Evolutionary conservation across 176 grass and related monocot genomes (phyloP), one percentile per base, ranked within the genome.

Genomic region (Aegilops speltoides): DNA sequence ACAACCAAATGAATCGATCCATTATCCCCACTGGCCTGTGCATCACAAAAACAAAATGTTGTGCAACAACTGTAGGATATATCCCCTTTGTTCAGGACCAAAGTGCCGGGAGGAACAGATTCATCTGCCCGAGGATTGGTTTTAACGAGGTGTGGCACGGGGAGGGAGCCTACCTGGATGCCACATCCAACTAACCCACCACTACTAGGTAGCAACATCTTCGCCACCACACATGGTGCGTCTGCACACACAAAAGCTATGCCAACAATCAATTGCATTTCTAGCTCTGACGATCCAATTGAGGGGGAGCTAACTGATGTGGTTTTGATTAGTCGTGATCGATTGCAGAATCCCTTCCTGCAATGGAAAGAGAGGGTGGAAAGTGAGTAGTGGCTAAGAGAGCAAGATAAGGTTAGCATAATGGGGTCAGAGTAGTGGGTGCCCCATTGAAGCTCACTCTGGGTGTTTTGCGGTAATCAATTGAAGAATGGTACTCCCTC

Each of bases 91-190:
- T 59, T 59, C 7, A 59, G 7, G 7, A 59, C 54, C 54, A 59
- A 22, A 22, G 54, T 22, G 19, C 19, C 7, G 19, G 19, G 54
- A 59, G 54, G 19, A 22, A 59, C 19, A 22, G 7, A 22, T 54
- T 7, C 50, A 54, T 19, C 50, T 19, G 50, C 15, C 13, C 1
- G 12, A 48, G 45, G 45, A 41, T 52, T 22, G 54, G 17, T 19
- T 7, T 11, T 26, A 29, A 26, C 1, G 33, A 40, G 8, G 3
- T 8, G 64, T 73, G 65, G 1, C 14, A 15, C 46, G 9, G 32
- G 52, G 37, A 71, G 12, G 6, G 14, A 48, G 36, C 52, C 75
- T 72, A 80, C 81, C 41, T 89, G 87, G 67, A 89, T 15, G 41
- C 43, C 82, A 84, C 56, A 66, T 46, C 64, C 72, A 9, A 15